Evolutionary conservation across 2,329 filamentous ascomycete species (phyloP).

Genomic region (Chalaropsis ovoidea): DNA sequence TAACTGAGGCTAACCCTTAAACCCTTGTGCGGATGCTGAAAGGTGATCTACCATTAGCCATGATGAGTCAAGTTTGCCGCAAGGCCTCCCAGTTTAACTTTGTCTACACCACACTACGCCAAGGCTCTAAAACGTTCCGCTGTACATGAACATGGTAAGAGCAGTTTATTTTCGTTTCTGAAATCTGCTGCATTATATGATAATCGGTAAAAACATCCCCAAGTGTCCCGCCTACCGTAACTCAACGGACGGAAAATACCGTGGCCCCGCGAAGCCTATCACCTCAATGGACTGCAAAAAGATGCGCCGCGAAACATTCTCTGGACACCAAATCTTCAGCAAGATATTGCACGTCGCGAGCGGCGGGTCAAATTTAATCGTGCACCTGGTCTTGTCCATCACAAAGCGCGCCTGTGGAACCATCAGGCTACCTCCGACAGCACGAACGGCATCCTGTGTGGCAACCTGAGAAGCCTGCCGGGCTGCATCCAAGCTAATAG

Average conservation of each 20-base stretch:
- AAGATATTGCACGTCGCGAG: slow-evolving; percentile 74
- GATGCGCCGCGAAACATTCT: slow-evolving; percentile 53
- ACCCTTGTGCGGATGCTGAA: no score
- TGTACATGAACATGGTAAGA: no score
- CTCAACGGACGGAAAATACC: slow-evolving; percentile 66
- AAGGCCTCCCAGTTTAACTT: not conserved
- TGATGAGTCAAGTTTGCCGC: slow-evolving; percentile 10
- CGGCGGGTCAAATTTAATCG: slow-evolving; percentile 73
- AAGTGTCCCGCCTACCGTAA: slow-evolving; percentile 37
- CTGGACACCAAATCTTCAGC: slow-evolving; percentile 81
- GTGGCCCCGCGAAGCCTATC: slow-evolving; percentile 73
- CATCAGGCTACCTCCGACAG: slow-evolving; percentile 52
- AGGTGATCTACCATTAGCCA: slow-evolving; percentile 1
- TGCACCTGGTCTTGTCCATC: slow-evolving; percentile 75
- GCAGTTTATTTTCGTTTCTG: no score
- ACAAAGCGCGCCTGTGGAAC: slow-evolving; percentile 71
- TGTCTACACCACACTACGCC: no score
- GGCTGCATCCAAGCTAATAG: slow-evolving; percentile 15
- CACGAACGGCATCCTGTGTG: slow-evolving; percentile 44
- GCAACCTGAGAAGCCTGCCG: slow-evolving; percentile 19
- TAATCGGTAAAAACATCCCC: not conserved
- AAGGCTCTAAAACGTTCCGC: no score
- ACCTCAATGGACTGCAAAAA: slow-evolving; percentile 70
- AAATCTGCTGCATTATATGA: no score
- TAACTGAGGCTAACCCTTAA: not conserved